Evolutionary conservation across 2,329 filamentous ascomycete species (phyloP), one percentile per base, ranked within the genome.

Genomic region (Xylaria sp.): DNA sequence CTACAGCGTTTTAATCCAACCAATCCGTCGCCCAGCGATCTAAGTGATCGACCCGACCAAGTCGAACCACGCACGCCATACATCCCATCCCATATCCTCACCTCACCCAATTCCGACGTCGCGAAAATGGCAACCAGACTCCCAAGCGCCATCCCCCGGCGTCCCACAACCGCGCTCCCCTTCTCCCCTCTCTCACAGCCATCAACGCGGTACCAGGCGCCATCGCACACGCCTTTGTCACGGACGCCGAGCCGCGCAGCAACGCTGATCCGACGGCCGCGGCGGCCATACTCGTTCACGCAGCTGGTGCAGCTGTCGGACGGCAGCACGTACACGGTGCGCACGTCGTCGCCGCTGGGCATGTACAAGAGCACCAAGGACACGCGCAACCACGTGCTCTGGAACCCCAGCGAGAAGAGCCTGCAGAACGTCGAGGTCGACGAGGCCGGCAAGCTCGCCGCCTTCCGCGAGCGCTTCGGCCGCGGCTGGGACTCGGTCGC

Each of bases 251-350:
- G 87, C 74, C 89, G 93, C 63, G 87, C 92, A 75, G 95, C 95
- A 54, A 93, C 91, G 23, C 90, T 97, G 66, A 86, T 98, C 74
- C 85, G 85, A 64, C 92, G 95, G 15, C 93, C 93, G n/a, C 90
- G 93, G 73, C 87, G 93, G 5, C 94, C 95, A 41, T 98, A 97
- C 83, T 92, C 90, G 69, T 98, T 97, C 83, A 97, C 94, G n/a
- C 95, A 99, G 79, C 86, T 99, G 63, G 84, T 99, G 68, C 93
- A 93, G 55, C 89, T 98, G 67, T 92, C 90, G 40, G 95, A 99
- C 81, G 95, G 95, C 70, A 91, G 87, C 72, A 90, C 93, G 62
- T 98, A 87, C 79, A 88, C 90, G 49, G 84, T 88, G 72, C 90
- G 90, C 74, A 93, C 91, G 23, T 92, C 91, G 10, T 91, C 87